phyloP scores from a whole-genome alignment of 1,284 basidiomycete species.

The Rhodotorula sp. region DNA sequence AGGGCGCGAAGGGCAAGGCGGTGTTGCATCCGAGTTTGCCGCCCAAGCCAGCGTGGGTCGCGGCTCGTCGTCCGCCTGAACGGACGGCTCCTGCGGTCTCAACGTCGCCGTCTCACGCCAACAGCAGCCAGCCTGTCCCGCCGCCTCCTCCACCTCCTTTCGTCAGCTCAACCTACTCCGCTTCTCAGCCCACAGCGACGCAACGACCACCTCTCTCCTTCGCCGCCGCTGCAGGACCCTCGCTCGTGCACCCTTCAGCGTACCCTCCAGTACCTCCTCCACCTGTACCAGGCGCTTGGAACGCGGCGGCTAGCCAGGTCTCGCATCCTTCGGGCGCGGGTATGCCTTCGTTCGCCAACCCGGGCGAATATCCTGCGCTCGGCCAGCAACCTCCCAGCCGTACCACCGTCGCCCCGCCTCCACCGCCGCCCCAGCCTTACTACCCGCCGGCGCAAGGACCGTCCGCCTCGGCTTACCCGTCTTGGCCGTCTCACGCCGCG shows the following conservation, averaged over 20 bases:
- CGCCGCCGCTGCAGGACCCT: neutral
- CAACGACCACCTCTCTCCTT: neutral
- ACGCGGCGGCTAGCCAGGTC: neutral
- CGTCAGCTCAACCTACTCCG: neutral
- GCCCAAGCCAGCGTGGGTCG: conserved; percentile 28
- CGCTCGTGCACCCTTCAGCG: neutral
- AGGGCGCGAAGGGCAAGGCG: neutral
- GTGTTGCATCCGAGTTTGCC: conserved; percentile 35
- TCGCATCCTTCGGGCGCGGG: no score
- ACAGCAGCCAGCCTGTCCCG: neutral
- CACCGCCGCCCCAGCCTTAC: neutral
- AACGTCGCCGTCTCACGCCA: neutral
- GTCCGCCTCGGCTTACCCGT: neutral
- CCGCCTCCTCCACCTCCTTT: neutral
- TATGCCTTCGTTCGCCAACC: neutral
- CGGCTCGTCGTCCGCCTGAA: conserved; percentile 1
- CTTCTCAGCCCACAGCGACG: neutral
- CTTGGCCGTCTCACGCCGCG: conserved; percentile 2
- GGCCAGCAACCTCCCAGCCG: neutral
- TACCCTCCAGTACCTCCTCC: neutral
- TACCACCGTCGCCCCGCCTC: neutral
- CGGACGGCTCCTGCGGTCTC: neutral
- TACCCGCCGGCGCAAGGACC: neutral
- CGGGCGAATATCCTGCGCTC: neutral
- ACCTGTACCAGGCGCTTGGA: no score